phyloP scores from a whole-genome alignment of 2,329 filamentous ascomycete species.

The Aspergillus costaricaensis region DNA sequence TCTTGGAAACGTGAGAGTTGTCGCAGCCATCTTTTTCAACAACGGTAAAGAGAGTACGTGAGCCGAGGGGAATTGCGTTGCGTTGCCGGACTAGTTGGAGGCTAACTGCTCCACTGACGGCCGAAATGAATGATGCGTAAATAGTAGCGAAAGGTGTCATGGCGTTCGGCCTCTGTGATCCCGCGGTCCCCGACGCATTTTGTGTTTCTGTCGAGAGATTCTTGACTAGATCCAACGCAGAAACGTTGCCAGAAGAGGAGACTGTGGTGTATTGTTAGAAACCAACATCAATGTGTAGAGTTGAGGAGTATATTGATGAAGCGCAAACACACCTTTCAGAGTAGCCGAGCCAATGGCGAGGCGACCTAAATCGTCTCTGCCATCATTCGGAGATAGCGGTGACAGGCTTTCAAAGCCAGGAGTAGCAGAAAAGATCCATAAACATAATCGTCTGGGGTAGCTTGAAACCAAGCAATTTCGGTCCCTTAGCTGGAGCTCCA shows the following conservation, averaged over 20 bases:
- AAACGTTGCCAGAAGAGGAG: slow-evolving; percentile 39
- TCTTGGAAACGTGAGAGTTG: slow-evolving; percentile 28
- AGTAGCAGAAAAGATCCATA: slow-evolving; percentile 45
- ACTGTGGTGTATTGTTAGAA: slow-evolving; percentile 25
- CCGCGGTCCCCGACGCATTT: neutral
- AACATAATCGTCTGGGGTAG: slow-evolving; percentile 38
- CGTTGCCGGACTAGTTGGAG: slow-evolving; percentile 39
- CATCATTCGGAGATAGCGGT: slow-evolving; percentile 29
- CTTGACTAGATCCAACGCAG: slow-evolving; percentile 38
- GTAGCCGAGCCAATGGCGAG: slow-evolving; percentile 34
- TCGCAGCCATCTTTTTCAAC: slow-evolving; percentile 36
- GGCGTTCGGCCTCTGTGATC: neutral
- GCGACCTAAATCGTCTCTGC: slow-evolving; percentile 29
- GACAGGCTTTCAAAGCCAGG: slow-evolving; percentile 40
- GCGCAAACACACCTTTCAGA: slow-evolving; percentile 34
- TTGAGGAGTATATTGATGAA: neutral
- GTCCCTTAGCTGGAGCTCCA: slow-evolving; percentile 40
- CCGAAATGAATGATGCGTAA: slow-evolving; percentile 44
- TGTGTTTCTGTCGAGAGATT: slow-evolving; percentile 37
- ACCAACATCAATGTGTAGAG: neutral
- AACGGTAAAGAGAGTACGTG: slow-evolving; percentile 42
- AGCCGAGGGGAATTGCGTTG: slow-evolving; percentile 43
- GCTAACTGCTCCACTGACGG: slow-evolving; percentile 40
- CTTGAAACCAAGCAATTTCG: slow-evolving; percentile 42
- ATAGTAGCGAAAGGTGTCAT: slow-evolving; percentile 32